These are phyloP conservation scores for Colletotrichum sp. DNA, from an alignment of 2,329 filamentous ascomycete species.

Conservation along the genomic window DNA sequence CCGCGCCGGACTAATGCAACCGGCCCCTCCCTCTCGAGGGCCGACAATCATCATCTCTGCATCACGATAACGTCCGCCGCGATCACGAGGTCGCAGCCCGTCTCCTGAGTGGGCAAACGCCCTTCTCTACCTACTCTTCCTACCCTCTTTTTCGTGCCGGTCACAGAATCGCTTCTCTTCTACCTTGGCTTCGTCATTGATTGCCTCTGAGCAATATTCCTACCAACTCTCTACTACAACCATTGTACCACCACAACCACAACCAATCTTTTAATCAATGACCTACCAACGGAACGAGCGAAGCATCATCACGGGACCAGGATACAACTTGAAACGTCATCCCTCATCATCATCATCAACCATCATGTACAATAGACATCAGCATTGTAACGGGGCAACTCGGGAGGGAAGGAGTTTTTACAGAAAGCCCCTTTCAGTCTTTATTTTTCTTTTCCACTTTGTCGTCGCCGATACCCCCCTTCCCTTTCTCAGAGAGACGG, in stretches of 20 bases:
- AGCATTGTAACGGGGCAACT: not conserved
- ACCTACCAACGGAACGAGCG: conserved; percentile 16
- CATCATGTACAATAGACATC: conserved; percentile 9
- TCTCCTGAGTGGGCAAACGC: not conserved
- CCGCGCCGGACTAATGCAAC: not conserved
- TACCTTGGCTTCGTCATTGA: conserved; percentile 11
- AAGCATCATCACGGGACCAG: conserved; percentile 15
- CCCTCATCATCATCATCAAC: not conserved
- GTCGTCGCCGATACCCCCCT: conserved; percentile 23
- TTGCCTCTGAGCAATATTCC: conserved; percentile 2
- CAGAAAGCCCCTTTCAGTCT: not conserved
- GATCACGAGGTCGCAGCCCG: not conserved
- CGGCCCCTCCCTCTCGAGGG: not conserved
- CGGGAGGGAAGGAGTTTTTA: not conserved
- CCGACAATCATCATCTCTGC: not conserved
- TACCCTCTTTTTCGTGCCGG: conserved; percentile 12
- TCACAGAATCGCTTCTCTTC: not conserved
- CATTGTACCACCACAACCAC: conserved; percentile 1
- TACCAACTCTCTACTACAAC: not conserved
- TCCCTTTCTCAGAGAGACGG: conserved; percentile 18
- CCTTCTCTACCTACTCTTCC: not conserved
- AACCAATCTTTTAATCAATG: conserved; percentile 18
- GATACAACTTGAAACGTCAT: conserved; percentile 8
- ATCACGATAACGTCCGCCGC: not conserved
- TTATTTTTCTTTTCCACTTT: conserved; percentile 5